Evolutionary conservation across 192 early-diverging fungal species (phyloP).

Genomic region (Geranomyces variabilis): DNA sequence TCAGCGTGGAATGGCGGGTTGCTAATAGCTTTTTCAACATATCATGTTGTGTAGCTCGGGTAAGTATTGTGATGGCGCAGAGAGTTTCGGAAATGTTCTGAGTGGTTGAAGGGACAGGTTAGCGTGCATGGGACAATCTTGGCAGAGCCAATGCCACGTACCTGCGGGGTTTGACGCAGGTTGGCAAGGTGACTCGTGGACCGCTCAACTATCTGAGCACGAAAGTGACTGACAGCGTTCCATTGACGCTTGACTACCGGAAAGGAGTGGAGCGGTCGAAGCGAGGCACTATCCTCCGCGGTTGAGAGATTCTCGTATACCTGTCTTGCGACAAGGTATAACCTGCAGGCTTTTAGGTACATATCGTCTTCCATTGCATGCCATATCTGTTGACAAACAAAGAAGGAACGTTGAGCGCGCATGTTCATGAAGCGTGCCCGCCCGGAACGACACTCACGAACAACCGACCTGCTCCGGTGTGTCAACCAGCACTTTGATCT

Average conservation of each 20-base stretch:
- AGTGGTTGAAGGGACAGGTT: conserved; percentile 1
- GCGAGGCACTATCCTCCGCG: conserved; percentile 31
- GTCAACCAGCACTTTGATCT: conserved; percentile 82
- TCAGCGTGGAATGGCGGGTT: conserved; percentile 56
- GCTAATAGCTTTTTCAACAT: conserved; percentile 56
- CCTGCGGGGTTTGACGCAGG: conserved; percentile 49
- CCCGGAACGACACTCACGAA: background rate
- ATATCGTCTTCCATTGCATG: conserved; percentile 69
- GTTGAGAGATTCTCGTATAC: conserved; percentile 64
- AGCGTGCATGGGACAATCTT: conserved; percentile 7
- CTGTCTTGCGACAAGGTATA: conserved; percentile 70
- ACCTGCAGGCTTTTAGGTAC: conserved; percentile 71
- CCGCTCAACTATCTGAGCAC: conserved; percentile 74
- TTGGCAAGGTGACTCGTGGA: conserved; percentile 54
- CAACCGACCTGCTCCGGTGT: conserved; percentile 80
- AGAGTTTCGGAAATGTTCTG: conserved; percentile 65
- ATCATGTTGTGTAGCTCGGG: conserved; percentile 60
- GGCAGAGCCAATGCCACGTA: conserved; percentile 37
- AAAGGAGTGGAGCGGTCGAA: conserved; percentile 57
- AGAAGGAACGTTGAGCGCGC: background rate
- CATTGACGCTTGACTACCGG: conserved; percentile 83
- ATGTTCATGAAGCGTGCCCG: background rate
- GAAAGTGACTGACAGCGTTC: conserved; percentile 78
- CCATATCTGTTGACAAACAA: conserved; percentile 67
- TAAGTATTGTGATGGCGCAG: conserved; percentile 70